These are phyloP conservation scores for Cryphonectria japonica DNA, from an alignment of 2,329 filamentous ascomycete genomes.

Conservation along the genomic window DNA sequence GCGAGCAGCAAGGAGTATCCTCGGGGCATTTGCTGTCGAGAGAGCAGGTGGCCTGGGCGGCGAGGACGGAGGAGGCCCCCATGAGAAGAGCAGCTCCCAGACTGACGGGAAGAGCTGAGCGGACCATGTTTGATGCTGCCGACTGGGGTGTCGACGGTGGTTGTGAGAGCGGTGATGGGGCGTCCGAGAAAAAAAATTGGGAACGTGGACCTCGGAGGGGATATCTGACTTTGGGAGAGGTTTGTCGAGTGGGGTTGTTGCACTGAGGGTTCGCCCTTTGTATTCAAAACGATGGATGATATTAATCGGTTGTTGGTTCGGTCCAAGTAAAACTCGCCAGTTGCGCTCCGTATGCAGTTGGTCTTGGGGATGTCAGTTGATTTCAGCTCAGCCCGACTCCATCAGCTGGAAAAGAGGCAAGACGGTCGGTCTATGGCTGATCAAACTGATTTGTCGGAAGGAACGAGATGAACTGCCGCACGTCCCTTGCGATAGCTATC, in stretches of 20 bases:
- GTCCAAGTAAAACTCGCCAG: not conserved
- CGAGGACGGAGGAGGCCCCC: conserved; percentile 44
- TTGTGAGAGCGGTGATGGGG: not conserved
- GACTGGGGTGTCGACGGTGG: not conserved
- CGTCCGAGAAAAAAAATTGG: not conserved
- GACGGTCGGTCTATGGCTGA: not conserved
- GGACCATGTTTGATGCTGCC: conserved; percentile 36
- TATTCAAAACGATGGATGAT: not conserved
- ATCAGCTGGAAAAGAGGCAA: not conserved
- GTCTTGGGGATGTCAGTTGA: not conserved
- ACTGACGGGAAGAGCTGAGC: conserved; percentile 32
- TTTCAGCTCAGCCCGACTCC: not conserved
- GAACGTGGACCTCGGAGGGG: not conserved
- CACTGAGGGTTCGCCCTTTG: not conserved
- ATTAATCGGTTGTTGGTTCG: not conserved
- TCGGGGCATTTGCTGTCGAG: conserved; percentile 68
- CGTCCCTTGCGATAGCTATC: not conserved
- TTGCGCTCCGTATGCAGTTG: not conserved
- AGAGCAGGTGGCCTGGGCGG: conserved; percentile 47
- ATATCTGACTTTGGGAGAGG: not conserved
- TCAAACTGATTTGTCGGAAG: not conserved
- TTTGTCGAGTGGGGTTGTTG: not conserved
- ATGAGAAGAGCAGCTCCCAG: conserved; percentile 45
- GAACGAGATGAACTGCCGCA: not conserved
- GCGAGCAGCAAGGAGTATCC: conserved; percentile 76